Conservation (phyloP, 257 asterid genomes). For the Capsicum rhomboideum region DNA sequence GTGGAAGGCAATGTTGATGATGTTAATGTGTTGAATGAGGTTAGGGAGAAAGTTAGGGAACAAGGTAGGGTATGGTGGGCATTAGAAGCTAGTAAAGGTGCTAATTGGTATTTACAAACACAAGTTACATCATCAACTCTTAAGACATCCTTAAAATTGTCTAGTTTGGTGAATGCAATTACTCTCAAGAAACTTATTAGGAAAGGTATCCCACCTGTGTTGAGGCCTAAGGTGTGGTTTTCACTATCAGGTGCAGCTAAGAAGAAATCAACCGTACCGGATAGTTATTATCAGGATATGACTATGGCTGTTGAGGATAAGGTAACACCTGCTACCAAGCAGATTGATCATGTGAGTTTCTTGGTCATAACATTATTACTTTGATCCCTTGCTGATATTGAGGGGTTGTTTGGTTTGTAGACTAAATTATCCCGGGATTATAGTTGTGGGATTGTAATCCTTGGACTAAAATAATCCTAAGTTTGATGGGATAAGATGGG, state of each 20-base stretch:
- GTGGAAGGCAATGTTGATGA: constrained; percentile 99
- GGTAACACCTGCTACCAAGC: constrained; percentile 89
- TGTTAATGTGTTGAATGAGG: constrained; percentile 94
- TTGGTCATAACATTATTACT: background rate
- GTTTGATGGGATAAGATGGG: background rate
- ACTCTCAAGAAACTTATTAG: constrained; percentile 84
- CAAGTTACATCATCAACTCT: constrained; percentile 37
- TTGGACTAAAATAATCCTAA: background rate
- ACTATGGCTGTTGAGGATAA: constrained; percentile 61
- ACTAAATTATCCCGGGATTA: background rate
- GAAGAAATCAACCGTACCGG: constrained; percentile 97
- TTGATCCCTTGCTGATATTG: background rate
- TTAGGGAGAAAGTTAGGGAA: constrained; percentile 88
- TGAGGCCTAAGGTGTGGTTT: constrained; percentile 95
- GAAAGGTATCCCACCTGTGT: constrained; percentile 83
- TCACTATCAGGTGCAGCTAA: constrained; percentile 91
- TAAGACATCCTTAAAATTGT: constrained; percentile 63
- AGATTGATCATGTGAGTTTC: constrained; percentile 89
- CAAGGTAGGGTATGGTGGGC: constrained; percentile 96
- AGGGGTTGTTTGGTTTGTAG: background rate
- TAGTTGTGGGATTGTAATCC: background rate
- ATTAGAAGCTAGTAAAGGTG: constrained; percentile 78
- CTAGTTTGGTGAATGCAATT: constrained; percentile 69
- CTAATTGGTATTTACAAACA: constrained; percentile 76
- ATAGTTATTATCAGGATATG: constrained; percentile 78